A percentile compares a stretch with the other conserved stretches of the same genome.
Evolutionary conservation across 202 grass and related monocot genomes (phyloP).

Genomic region (Hordeum pubiflorum): DNA sequence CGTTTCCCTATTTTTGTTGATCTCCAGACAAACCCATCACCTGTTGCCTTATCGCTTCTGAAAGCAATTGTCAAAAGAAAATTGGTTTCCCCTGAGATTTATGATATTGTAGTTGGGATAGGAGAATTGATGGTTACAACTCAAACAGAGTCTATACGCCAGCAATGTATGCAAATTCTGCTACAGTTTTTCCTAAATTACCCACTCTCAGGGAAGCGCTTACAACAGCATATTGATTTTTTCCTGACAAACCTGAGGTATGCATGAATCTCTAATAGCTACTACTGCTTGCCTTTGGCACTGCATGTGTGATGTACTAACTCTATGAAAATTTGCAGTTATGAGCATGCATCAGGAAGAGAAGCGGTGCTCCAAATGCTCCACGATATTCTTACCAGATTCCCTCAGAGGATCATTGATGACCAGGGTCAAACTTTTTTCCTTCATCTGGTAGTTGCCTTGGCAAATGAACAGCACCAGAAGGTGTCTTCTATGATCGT

Average conservation of each 20-base stretch:
- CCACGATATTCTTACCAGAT: constrained; percentile 80
- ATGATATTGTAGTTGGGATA: constrained; percentile 80
- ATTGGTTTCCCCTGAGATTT: constrained; percentile 78
- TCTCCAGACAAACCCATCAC: constrained; percentile 85
- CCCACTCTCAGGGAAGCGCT: constrained; percentile 68
- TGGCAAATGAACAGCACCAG: constrained; percentile 69
- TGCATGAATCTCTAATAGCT: constrained; percentile 23
- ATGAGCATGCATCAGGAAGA: constrained; percentile 80
- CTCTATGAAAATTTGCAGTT: constrained; percentile 44
- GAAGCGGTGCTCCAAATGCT: constrained; percentile 94
- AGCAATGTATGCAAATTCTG: constrained; percentile 77
- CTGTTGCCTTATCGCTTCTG: constrained; percentile 70
- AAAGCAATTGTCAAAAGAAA: constrained; percentile 82
- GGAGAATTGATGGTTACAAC: constrained; percentile 89
- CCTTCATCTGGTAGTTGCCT: constrained; percentile 62
- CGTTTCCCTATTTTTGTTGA: constrained; percentile 81
- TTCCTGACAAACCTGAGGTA: constrained; percentile 84
- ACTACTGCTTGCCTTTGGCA: background rate
- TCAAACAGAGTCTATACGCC: constrained; percentile 63
- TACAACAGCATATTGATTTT: constrained; percentile 96
- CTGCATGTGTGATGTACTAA: constrained; percentile 1
- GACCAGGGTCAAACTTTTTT: constrained; percentile 83
- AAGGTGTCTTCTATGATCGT: constrained; percentile 69
- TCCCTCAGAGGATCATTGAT: constrained; percentile 85
- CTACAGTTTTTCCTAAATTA: constrained; percentile 87